These are phyloP conservation scores for Myxozyma udenii DNA, from an alignment of 805 yeast species.

Conservation along the genomic window DNA sequence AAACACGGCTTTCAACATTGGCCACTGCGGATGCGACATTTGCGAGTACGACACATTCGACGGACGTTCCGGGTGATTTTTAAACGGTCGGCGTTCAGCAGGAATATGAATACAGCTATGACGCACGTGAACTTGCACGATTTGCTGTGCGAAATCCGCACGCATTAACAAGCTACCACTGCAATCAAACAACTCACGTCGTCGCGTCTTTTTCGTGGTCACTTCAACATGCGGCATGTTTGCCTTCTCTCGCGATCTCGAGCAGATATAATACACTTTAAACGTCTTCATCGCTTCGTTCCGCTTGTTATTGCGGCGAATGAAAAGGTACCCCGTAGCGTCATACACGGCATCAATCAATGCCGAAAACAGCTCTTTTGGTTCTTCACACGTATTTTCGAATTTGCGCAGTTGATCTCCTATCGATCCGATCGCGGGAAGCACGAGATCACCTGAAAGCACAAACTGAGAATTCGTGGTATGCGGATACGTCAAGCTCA, in stretches of 20 bases:
- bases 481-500: conserved; percentile 5
- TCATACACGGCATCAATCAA: conserved; percentile 14
- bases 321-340: conserved; percentile 12
- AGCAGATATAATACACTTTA: conserved; percentile 16
- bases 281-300: conserved; percentile 5
- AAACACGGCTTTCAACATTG: conserved; percentile 2
- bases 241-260: conserved; percentile 14
- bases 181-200: conserved; percentile 16
- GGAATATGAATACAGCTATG: conserved; percentile 14
- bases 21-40: conserved; percentile 13
- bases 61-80: not conserved
- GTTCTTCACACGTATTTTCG: conserved; percentile 5
- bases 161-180: conserved; percentile 9
- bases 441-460: not conserved
- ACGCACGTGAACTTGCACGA: conserved; percentile 6
- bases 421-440: conserved; percentile 7
- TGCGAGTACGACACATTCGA: not conserved
- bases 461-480: conserved; percentile 6
- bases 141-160: conserved; percentile 6
- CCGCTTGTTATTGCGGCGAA: conserved; percentile 9
- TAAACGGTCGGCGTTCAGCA: conserved; percentile 15
- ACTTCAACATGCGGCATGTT: conserved; percentile 14
- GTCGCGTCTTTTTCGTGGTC: conserved; percentile 10
- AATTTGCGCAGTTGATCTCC: not conserved
- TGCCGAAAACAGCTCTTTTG: conserved; percentile 12